Evolutionary conservation across 1,284 basidiomycete genomes (phyloP).

Genomic region (Naganishia albida): DNA sequence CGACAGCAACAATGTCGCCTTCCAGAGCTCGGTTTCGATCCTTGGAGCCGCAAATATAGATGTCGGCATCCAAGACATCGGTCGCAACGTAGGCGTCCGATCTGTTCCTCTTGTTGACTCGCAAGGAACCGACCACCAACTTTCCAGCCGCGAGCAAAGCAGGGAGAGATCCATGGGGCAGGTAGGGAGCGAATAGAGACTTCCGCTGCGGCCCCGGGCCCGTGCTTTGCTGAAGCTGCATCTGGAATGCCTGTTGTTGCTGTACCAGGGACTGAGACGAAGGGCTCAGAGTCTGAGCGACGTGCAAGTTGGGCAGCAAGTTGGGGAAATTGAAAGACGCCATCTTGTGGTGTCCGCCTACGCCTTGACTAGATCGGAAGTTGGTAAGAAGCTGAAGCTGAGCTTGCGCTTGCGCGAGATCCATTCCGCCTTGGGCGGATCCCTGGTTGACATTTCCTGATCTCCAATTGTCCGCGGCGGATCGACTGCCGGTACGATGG

Average conservation of each 20-base stretch:
- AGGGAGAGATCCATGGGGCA: conserved; percentile 95
- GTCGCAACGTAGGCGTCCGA: conserved; percentile 99
- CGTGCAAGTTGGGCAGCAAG: conserved; percentile 93
- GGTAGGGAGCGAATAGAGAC: conserved; percentile 96
- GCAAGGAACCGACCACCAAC: conserved; percentile 93
- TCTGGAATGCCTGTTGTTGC: conserved; percentile 73
- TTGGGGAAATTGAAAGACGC: conserved; percentile 96
- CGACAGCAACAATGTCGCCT: conserved; percentile 97
- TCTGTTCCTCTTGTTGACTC: conserved; percentile 98
- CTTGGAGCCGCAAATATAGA: conserved; percentile 97
- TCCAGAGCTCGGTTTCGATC: conserved; percentile 98
- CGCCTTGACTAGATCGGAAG: conserved; percentile 66
- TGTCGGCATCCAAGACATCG: conserved; percentile 96
- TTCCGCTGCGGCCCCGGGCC: conserved; percentile 91
- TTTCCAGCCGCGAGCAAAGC: conserved; percentile 97
- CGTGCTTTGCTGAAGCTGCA: conserved; percentile 80
- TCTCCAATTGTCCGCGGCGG: conserved; percentile 41
- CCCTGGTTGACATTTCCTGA: conserved; percentile 45
- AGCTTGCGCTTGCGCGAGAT: conserved; percentile 84
- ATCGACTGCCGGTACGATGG: conserved; percentile 65
- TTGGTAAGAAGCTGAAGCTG: conserved; percentile 95
- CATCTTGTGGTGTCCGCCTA: conserved; percentile 94
- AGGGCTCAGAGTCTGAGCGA: conserved; percentile 78
- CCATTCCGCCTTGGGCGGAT: conserved; percentile 62
- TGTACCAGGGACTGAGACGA: conserved; percentile 64